These are phyloP conservation scores for Acacia melanoxylon DNA, from an alignment of 306 rosid species.

Conservation along the genomic window DNA sequence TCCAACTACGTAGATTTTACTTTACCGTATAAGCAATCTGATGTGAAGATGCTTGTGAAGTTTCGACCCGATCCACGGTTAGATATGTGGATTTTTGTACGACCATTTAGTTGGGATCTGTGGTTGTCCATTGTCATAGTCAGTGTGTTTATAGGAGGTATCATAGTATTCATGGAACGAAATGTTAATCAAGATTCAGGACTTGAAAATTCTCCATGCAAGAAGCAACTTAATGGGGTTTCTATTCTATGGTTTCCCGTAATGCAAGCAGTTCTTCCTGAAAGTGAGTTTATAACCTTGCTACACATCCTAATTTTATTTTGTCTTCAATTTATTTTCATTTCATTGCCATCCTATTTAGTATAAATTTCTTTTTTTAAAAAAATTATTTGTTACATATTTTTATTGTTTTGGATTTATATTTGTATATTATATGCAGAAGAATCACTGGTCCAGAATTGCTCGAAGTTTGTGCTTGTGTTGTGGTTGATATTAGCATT, in stretches of 20 bases:
- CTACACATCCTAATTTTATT: no score
- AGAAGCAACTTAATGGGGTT: background rate
- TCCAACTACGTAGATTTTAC: background rate
- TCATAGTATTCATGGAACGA: slow-evolving; percentile 25
- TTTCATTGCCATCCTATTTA: no score
- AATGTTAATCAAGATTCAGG: background rate
- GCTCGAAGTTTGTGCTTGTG: slow-evolving; percentile 19
- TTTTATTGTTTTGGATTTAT: background rate
- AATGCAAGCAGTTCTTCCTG: background rate
- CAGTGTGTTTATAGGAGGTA: background rate
- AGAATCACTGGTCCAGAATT: slow-evolving; percentile 10
- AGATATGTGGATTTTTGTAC: slow-evolving; percentile 22
- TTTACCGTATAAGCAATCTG: background rate
- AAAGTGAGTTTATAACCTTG: background rate
- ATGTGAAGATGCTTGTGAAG: background rate
- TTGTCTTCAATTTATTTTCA: no score
- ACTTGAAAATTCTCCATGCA: no score
- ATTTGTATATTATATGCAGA: background rate
- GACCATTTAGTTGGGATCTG: slow-evolving; percentile 27
- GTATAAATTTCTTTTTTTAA: no score
- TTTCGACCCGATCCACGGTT: background rate
- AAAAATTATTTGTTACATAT: no score
- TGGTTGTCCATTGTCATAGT: background rate
- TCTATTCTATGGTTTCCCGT: background rate
- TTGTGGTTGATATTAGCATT: slow-evolving; percentile 20